Percentiles rank a stretch among this genome's conserved stretches.
Conservation (phyloP, 148 eudicot genomes). For the Camellia granthamiana region DNA sequence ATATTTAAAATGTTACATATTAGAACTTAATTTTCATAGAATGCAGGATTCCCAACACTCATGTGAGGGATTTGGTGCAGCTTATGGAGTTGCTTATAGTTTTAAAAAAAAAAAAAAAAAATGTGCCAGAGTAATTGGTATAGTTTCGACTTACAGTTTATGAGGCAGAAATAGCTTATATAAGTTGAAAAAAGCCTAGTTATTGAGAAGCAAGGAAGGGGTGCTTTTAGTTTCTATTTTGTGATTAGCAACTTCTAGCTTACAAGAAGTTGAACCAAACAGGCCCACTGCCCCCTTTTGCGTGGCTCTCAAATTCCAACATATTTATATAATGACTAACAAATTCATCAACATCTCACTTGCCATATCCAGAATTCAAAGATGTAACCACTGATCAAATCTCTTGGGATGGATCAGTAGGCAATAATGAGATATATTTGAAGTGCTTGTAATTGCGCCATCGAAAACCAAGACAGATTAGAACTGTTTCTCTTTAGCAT, state of each 20-base stretch:
- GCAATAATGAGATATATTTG: not conserved
- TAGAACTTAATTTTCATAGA: not conserved
- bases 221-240: no score
- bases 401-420: not conserved
- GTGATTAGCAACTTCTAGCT: no score
- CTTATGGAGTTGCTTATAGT: no score
- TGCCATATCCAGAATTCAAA: not conserved
- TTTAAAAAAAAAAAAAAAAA: no score
- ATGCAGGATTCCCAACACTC: not conserved
- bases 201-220: no score
- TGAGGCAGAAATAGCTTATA: no score
- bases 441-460: not conserved
- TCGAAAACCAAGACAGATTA: not conserved
- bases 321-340: not conserved
- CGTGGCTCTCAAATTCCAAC: not conserved
- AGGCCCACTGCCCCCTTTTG: not conserved
- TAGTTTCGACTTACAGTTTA: no score
- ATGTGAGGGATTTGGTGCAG: not conserved
- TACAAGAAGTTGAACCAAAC: no score
- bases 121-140: no score
- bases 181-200: no score
- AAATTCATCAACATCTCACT: not conserved
- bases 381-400: not conserved
- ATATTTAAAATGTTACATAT: not conserved
- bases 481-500: not conserved